Percentiles rank a stretch among this genome's conserved stretches.
Conservation (phyloP, 768 basidiomycete species). For the Dentipellis fragilis region DNA sequence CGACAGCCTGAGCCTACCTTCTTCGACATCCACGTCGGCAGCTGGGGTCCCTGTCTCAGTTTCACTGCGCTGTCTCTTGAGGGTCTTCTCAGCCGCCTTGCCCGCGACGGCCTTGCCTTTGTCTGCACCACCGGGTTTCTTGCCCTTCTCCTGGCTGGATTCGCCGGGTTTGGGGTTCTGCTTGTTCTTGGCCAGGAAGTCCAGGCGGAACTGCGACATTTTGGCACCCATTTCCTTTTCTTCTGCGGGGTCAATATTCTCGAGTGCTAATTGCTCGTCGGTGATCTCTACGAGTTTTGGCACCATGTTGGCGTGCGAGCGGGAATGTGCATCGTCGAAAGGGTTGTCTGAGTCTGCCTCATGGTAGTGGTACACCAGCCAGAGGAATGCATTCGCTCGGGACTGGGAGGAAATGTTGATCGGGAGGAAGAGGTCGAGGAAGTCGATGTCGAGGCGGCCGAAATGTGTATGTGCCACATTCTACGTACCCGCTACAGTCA, state of each 20-base stretch:
- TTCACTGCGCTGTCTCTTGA: neutral
- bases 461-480: slow-evolving; percentile 29
- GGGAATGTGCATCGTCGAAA: slow-evolving; percentile 24
- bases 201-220: slow-evolving; percentile 28
- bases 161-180: slow-evolving; percentile 13
- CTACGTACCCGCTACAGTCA: slow-evolving; percentile 9
- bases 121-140: slow-evolving; percentile 1
- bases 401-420: slow-evolving; percentile 28
- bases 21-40: neutral
- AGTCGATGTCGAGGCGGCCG: slow-evolving; percentile 20
- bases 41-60: neutral
- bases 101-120: slow-evolving; percentile 2
- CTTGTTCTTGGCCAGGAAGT: slow-evolving; percentile 24
- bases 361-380: slow-evolving; percentile 38
- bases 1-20: neutral
- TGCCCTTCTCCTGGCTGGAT: slow-evolving; percentile 8
- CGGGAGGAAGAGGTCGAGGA: slow-evolving; percentile 36
- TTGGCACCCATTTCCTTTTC: slow-evolving; percentile 30
- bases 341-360: slow-evolving; percentile 29
- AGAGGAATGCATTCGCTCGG: slow-evolving; percentile 37
- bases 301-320: slow-evolving; percentile 17
- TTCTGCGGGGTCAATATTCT: slow-evolving; percentile 34
- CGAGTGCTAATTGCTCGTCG: slow-evolving; percentile 22
- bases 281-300: slow-evolving; percentile 21
- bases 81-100: neutral